Base-by-base conservation (phyloP, 108 stramenopile species). In the Nitzschia putrida region DNA sequence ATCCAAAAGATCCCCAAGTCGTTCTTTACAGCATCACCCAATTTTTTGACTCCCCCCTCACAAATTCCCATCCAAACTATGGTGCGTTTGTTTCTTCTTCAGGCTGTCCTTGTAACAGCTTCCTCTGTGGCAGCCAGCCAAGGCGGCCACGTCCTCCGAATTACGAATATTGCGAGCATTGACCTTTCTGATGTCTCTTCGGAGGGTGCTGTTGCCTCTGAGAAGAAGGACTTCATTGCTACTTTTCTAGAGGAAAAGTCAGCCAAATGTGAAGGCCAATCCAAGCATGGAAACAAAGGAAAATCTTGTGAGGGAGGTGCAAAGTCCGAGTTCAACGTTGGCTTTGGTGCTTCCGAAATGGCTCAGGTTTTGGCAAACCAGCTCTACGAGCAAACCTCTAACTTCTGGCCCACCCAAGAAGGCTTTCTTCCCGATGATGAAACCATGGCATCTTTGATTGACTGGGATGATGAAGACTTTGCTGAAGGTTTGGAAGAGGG, bases 301-400 rank as follows among this genome's bases (percentile, higher is more conserved):
- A 64, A 64, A 29, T 3, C 44, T n/a, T 64, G 63, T 20, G 47
- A 45, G 23, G 63, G 45, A 21, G 47, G 45, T 3, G 47, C 47
- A 44, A 49, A 64, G 21, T 41, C 34, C 0, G 63, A 64, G 45
- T 64, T 64, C 23, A 18, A 21, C 63, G 10, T 64, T n/a, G 11
- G 13, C 14, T 49, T 23, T n/a, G 8, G 22, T 5, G 45, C 63
- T 14, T 0, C 2, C 3, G 63, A 64, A 2, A 25, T 64, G 2
- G 39, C 34, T 7, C 10, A 49, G 7, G 63, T 47, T 2, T 16
- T 64, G 18, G 42, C 45, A 3, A 12, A 23, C 14, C 22, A 49
- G 45, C 22, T 64, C 23, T 41, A 21, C 8, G 45, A 64, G 4
- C 24, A 47, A 49, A 21, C 39, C n/a, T 14, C 21, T 21, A 44